These are phyloP conservation scores for Xylaria polymorpha DNA, from an alignment of 2,329 filamentous ascomycete species.

Conservation along the genomic window DNA sequence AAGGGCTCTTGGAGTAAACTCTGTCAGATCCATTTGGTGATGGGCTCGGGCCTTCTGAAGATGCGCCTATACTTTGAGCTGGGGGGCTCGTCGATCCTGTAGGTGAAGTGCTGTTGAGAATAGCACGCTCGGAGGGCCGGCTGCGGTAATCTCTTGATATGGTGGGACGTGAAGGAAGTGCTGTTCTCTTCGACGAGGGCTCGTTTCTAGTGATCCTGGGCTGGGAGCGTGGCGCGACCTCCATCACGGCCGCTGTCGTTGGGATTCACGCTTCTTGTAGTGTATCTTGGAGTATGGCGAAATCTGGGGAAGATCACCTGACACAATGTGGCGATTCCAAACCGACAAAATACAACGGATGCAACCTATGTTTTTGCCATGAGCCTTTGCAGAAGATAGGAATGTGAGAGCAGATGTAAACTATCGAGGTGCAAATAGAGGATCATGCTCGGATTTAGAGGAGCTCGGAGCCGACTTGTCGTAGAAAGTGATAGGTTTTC, in stretches of 20 bases:
- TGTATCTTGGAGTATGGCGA: neutral
- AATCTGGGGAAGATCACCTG: constrained; percentile 1
- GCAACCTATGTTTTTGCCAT: constrained; percentile 18
- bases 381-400: constrained; percentile 9
- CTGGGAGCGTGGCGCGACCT: constrained; percentile 41
- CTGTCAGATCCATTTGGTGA: constrained; percentile 48
- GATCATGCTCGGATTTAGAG: constrained; percentile 19
- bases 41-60: constrained; percentile 47
- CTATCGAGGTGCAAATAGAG: neutral
- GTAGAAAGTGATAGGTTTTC: neutral
- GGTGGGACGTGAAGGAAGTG: constrained; percentile 48
- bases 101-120: constrained; percentile 40
- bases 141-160: constrained; percentile 43
- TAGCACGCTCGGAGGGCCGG: constrained; percentile 42
- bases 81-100: constrained; percentile 45
- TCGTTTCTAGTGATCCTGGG: constrained; percentile 42
- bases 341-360: neutral
- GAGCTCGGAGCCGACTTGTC: constrained; percentile 20
- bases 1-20: constrained; percentile 48
- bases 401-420: constrained; percentile 1
- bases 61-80: constrained; percentile 44
- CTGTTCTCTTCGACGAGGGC: constrained; percentile 44
- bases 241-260: constrained; percentile 43
- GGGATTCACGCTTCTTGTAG: constrained; percentile 20
- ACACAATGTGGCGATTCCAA: constrained; percentile 4